Evolutionary conservation across 345 rosid species (phyloP).

Genomic region (Syzygium grande): DNA sequence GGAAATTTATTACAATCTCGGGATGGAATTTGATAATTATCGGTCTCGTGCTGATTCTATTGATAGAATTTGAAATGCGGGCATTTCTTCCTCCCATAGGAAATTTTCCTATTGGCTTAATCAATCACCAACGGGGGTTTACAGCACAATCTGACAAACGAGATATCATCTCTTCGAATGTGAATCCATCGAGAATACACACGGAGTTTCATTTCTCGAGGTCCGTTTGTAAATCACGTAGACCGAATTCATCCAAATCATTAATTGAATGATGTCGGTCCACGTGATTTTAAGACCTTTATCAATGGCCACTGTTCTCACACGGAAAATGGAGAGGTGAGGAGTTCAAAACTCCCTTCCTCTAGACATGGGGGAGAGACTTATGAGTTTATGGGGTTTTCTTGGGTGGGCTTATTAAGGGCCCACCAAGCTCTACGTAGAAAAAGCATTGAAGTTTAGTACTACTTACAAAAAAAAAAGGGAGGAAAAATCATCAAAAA

Average conservation of each 20-base stretch:
- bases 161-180: neutral
- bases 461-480: too few species aligned
- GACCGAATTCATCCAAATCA: rapidly evolving
- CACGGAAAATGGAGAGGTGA: too few species aligned
- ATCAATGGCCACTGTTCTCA: too few species aligned
- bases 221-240: neutral
- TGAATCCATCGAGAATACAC: neutral
- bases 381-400: too few species aligned
- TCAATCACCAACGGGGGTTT: rapidly evolving
- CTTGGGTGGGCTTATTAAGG: too few species aligned
- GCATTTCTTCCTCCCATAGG: neutral
- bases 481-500: too few species aligned
- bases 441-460: too few species aligned
- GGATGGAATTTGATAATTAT: rapidly evolving
- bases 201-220: neutral
- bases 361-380: too few species aligned
- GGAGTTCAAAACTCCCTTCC: too few species aligned
- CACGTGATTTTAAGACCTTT: neutral
- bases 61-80: rapidly evolving
- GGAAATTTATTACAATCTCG: rapidly evolving
- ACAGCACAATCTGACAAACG: rapidly evolving
- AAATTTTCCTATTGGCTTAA: neutral
- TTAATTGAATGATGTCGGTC: rapidly evolving
- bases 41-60: neutral
- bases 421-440: too few species aligned